Evolutionary conservation across 768 basidiomycete genomes (phyloP), one percentile per base, ranked within the genome.

Genomic region (Suillus occidentalis): DNA sequence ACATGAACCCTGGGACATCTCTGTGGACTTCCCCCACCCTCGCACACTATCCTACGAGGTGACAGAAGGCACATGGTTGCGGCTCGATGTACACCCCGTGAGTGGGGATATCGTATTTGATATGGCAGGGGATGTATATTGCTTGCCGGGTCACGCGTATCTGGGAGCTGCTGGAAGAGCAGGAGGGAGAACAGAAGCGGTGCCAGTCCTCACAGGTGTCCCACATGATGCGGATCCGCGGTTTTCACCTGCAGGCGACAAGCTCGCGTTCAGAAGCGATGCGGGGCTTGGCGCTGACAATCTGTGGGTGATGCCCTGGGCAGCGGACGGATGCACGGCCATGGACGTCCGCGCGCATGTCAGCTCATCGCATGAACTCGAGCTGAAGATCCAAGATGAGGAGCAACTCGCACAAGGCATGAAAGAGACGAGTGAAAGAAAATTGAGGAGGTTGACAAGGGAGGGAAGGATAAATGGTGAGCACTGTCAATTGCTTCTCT

Each of bases 111-210:
- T 91, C 53, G 81, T 90, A 8, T 91, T 90, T 63, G 90, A 90
- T 72, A 89, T 91, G 84, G 75, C 87, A 8, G 90, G 90, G 3
- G 89, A 92, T 71, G 71, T 91, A 36, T 91, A 90, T 73, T 91
- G 90, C 69, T 79, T 92, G 53, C 83, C 89, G 28, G 83, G 81
- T 0, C 36, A 65, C 60, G 72, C 78, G 20, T 82, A 81, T 65
- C 64, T 72, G 12, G 47, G 69, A 40, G 57, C 39, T 39, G 14
- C 22, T 40, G 16, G 77, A 77, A 45, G 72, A 53, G 42, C 72
- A 1, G 47, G 3, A 43, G 72, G 69, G 18, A 62, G 63, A n/a
- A 74, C 77, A 6, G 77, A 71, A 45, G 90, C 90, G 4, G 79
- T 82, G 58, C 88, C 89, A 9, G 77, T 92, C 40, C 77, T 90